Percentiles rank a stretch among this genome's conserved stretches.
phyloP scores from a whole-genome alignment of 1,284 basidiomycete species.

The Fomitopsis schrenkii region DNA sequence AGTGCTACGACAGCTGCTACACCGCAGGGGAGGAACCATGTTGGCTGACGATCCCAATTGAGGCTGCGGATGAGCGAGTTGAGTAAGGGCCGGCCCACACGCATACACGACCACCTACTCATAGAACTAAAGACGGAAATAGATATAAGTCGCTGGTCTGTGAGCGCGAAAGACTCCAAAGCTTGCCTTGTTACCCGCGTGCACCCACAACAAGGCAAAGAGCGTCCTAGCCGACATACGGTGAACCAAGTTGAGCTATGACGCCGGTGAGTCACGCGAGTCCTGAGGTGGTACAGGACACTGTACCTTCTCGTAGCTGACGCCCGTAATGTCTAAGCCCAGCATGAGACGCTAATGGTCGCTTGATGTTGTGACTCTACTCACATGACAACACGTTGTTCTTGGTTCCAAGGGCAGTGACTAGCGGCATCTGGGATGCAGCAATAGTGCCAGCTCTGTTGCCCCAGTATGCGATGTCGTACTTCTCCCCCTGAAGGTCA shows the following conservation, averaged over 20 bases:
- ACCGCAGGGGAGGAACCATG: constrained; percentile 10
- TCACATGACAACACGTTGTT: constrained; percentile 59
- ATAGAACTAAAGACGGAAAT: background rate
- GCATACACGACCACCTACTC: background rate
- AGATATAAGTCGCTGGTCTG: no score
- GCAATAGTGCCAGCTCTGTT: constrained; percentile 49
- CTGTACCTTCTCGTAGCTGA: constrained; percentile 51
- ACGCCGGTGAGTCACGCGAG: background rate
- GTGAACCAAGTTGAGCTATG: constrained; percentile 48
- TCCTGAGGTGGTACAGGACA: background rate
- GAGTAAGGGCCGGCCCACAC: background rate
- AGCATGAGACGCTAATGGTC: background rate
- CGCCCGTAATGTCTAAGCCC: constrained; percentile 47
- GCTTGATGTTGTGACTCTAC: constrained; percentile 17
- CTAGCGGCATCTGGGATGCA: constrained; percentile 54
- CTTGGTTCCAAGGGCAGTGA: constrained; percentile 59
- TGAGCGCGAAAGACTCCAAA: background rate
- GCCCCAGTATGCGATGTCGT: constrained; percentile 39
- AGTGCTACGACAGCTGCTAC: constrained; percentile 15
- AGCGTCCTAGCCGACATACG: constrained; percentile 47
- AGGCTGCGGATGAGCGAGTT: background rate
- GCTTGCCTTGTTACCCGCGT: constrained; percentile 41
- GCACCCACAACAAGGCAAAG: constrained; percentile 47
- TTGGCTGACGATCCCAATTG: background rate
- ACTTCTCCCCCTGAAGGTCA: constrained; percentile 27